Evolutionary conservation across 2,329 filamentous ascomycete genomes (phyloP), one percentile per base, ranked within the genome.

Genomic region (Ramichloridium luteum): DNA sequence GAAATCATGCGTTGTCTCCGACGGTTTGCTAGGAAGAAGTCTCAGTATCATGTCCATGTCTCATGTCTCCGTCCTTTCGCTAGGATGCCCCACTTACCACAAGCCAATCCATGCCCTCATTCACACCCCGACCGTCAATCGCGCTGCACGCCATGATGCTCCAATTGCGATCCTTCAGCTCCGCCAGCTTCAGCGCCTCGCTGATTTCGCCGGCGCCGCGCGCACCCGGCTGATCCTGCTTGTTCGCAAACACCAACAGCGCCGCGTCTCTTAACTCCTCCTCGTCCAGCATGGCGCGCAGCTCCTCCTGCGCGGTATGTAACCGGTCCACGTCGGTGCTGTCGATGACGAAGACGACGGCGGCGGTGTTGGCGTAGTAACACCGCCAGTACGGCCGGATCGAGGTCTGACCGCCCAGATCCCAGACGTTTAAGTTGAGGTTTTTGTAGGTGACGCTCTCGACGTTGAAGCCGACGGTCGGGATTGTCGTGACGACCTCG

Each of bases 351-450:
- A 98, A 98, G 52, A 98, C 88, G 45, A 98, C 90, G 12, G 90
- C 90, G 16, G 90, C 88, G 1, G 90, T 98, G 65, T 98, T 96
- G 55, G 86, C 84, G 56, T 96, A 98, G 70, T 98, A 98, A 65
- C 90, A 98, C 58, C 90, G 75, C 90, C 90, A 98, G 67, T 98
- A 98, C 2, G 90, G 90, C 45, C 90, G 75, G 57, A 98, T 98
- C 46, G 81, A 92, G n/a, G 90, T 98, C 68, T 98, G 90, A 23
- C 90, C 90, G 53, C 90, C 88, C 28, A 96, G 70, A 65, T 96
- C 88, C 90, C 90, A 98, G 52, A 98, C 90, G 55, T 96, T 96
- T 59, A 98, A 93, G 60, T 94, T 93, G 40, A 98, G 72, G 57
- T 94, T 96, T 60, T 88, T 88, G 69, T 98, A 98, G 49, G 85